A percentile compares a stretch with the other conserved stretches of the same genome.
Evolutionary conservation across 805 yeast genomes (phyloP).

Genomic region (Dipodascus albidus): DNA sequence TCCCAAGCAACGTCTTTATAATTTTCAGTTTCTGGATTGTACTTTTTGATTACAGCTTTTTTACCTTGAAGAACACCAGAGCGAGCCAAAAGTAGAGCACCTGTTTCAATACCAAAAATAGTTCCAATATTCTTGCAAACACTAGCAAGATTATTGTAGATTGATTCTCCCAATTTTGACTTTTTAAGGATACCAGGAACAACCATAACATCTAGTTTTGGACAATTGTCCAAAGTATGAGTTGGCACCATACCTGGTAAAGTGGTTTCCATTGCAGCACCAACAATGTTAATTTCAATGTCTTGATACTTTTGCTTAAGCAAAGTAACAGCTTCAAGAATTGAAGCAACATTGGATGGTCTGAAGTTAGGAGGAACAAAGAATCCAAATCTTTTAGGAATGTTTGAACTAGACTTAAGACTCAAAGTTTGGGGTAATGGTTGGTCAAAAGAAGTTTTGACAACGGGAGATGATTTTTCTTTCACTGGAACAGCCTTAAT

Average conservation of each 20-base stretch:
- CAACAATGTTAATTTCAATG: background rate
- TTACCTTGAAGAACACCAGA: conserved; percentile 1
- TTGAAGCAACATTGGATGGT: background rate
- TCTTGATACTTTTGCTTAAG: background rate
- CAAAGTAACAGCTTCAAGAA: background rate
- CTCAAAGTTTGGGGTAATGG: background rate
- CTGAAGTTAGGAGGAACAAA: background rate
- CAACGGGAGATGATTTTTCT: background rate
- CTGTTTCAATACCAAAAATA: background rate
- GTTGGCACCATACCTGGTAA: background rate
- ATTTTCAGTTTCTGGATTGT: background rate
- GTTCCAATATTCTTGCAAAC: background rate
- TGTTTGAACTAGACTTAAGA: background rate
- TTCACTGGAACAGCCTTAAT: background rate
- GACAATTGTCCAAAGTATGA: background rate
- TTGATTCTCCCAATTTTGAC: background rate
- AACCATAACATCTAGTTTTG: background rate
- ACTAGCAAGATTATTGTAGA: background rate
- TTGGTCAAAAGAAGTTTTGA: background rate
- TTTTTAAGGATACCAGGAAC: background rate
- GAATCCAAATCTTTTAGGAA: background rate
- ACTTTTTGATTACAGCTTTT: background rate
- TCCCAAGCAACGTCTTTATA: background rate
- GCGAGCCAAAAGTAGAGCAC: background rate
- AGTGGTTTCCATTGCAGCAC: background rate